These are phyloP conservation scores for Colletotrichum abscissum DNA, from an alignment of 2,329 filamentous ascomycete genomes.

Conservation along the genomic window DNA sequence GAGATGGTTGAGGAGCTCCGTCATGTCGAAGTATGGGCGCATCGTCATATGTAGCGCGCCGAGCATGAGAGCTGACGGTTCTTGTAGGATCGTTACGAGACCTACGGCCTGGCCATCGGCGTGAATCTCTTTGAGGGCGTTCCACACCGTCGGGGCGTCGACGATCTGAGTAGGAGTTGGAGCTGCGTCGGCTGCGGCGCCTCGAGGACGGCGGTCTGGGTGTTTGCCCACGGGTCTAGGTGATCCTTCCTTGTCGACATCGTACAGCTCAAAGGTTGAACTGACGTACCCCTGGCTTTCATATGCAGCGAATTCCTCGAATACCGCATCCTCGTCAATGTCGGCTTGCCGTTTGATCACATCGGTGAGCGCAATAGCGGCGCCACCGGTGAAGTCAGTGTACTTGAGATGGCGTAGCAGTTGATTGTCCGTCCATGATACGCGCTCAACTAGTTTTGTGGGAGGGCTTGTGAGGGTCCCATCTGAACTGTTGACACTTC, in stretches of 20 bases:
- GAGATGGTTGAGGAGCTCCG: conserved; percentile 67
- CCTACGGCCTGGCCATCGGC: conserved; percentile 57
- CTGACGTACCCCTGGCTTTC: conserved; percentile 55
- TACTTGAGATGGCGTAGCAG: conserved; percentile 55
- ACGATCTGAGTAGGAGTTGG: conserved; percentile 50
- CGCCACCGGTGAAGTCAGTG: conserved; percentile 54
- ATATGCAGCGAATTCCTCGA: conserved; percentile 48
- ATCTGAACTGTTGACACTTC: neutral
- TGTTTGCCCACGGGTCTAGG: conserved; percentile 42
- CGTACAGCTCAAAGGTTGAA: conserved; percentile 68
- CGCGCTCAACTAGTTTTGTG: conserved; percentile 19
- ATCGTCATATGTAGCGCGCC: conserved; percentile 70
- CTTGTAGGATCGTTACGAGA: conserved; percentile 68
- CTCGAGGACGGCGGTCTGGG: conserved; percentile 2
- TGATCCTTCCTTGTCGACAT: conserved; percentile 59
- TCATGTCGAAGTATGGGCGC: conserved; percentile 69
- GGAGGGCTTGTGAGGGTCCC: conserved; percentile 11
- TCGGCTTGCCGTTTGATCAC: conserved; percentile 46
- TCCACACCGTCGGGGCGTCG: conserved; percentile 55
- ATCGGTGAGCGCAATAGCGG: conserved; percentile 50
- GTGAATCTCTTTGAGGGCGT: conserved; percentile 52
- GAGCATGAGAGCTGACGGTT: conserved; percentile 70
- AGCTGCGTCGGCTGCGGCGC: conserved; percentile 40
- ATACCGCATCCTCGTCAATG: conserved; percentile 44
- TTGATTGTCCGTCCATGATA: conserved; percentile 48